phyloP scores from a whole-genome alignment of 176 grass and related monocot species.

The Dendrocalamus sinicus region DNA sequence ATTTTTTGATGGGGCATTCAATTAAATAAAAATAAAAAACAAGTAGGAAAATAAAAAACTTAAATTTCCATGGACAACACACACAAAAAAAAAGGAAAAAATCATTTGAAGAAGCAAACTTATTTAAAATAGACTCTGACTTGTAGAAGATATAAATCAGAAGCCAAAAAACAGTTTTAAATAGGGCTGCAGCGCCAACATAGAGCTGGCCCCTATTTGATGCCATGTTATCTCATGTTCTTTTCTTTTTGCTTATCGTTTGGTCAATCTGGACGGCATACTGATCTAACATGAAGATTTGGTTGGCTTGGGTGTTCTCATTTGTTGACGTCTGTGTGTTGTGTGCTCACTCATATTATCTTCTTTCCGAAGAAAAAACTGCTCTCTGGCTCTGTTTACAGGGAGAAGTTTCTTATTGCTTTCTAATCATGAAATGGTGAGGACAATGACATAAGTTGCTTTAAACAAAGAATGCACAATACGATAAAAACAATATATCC shows the following conservation, averaged over 20 bases:
- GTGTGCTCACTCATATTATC: background rate
- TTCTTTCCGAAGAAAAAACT: background rate
- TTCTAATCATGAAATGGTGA: background rate
- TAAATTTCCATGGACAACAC: no score
- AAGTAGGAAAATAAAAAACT: no score
- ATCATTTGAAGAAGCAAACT: no score
- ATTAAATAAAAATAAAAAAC: no score
- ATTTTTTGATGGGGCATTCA: no score
- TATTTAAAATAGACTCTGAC: no score
- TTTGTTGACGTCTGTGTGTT: background rate
- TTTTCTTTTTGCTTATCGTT: background rate
- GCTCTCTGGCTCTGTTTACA: background rate
- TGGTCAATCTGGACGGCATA: slow-evolving; percentile 32
- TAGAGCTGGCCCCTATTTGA: slow-evolving; percentile 32
- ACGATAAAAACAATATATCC: background rate
- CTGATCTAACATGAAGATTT: slow-evolving; percentile 16
- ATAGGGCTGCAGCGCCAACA: background rate
- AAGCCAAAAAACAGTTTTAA: no score
- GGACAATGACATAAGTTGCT: background rate
- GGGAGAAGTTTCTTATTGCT: background rate
- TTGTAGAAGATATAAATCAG: no score
- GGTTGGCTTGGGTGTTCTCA: background rate
- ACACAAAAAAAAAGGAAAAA: no score
- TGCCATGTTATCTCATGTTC: slow-evolving; percentile 41
- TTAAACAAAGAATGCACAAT: background rate